Evolutionary conservation across 2,329 filamentous ascomycete species (phyloP).

Genomic region (Penicillium corylophilum): DNA sequence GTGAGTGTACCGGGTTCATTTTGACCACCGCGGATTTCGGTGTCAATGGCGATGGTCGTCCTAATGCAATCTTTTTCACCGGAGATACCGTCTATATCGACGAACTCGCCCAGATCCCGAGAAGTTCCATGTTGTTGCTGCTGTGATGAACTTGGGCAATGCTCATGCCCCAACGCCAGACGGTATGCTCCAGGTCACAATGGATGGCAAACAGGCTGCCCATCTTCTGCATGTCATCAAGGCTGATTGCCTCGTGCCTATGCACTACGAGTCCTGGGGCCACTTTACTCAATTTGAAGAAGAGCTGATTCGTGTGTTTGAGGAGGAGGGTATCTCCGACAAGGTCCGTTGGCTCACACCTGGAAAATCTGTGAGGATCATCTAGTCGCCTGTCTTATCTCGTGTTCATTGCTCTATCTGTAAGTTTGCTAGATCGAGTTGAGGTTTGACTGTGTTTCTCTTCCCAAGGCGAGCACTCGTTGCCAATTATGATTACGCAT

Average conservation of each 20-base stretch:
- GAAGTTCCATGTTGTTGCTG: constrained; percentile 39
- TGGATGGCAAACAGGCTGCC: constrained; percentile 46
- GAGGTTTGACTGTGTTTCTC: too few species aligned
- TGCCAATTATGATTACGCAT: too few species aligned
- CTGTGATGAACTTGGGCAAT: constrained; percentile 44
- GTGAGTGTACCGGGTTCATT: constrained; percentile 49
- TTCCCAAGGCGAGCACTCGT: too few species aligned
- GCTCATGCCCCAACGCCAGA: constrained; percentile 19
- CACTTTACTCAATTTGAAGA: constrained; percentile 35
- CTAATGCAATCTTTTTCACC: constrained; percentile 51
- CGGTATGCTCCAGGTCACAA: constrained; percentile 41
- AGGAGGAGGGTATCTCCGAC: too few species aligned
- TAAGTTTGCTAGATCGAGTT: too few species aligned
- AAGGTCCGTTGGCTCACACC: too few species aligned
- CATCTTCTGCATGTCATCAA: constrained; percentile 40
- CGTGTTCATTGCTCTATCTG: too few species aligned
- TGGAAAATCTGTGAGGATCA: too few species aligned
- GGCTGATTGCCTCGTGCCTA: constrained; percentile 45
- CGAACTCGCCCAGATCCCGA: constrained; percentile 40
- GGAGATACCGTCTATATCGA: constrained; percentile 51
- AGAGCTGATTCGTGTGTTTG: too few species aligned
- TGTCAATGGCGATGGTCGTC: constrained; percentile 30
- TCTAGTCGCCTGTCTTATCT: too few species aligned
- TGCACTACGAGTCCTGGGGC: constrained; percentile 49
- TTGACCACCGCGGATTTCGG: constrained; percentile 40